A percentile compares a stretch with the other conserved stretches of the same genome.
These are phyloP conservation scores for Babesia gibsoni DNA, from an alignment of 169 alveolate species.

Conservation along the genomic window DNA sequence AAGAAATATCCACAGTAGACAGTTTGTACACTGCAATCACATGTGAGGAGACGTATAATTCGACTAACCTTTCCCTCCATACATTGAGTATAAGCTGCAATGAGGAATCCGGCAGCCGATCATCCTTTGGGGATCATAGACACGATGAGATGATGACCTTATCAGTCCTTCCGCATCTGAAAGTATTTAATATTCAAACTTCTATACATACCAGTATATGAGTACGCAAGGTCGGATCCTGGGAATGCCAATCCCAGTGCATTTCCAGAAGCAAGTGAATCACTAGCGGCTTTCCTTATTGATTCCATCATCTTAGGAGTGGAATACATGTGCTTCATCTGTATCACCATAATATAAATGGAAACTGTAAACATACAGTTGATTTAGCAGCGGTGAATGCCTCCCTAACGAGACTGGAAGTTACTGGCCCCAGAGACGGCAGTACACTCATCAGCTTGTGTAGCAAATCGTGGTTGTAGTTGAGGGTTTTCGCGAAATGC, in stretches of 20 bases:
- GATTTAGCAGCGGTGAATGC: constrained; percentile 1
- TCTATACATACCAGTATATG: constrained; percentile 42
- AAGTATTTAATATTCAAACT: background rate
- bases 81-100: constrained; percentile 25
- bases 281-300: constrained; percentile 23
- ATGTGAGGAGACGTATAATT: background rate
- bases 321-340: constrained; percentile 55
- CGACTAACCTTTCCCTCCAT: background rate
- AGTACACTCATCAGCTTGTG: constrained; percentile 13
- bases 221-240: constrained; percentile 60
- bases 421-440: constrained; percentile 10
- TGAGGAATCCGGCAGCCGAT: constrained; percentile 56
- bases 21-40: constrained; percentile 33
- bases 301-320: constrained; percentile 55
- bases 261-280: constrained; percentile 4
- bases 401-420: background rate
- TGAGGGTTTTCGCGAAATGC: constrained; percentile 35
- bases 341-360: background rate
- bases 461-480: constrained; percentile 27
- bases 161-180: background rate
- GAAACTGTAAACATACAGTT: constrained; percentile 11
- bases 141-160: constrained; percentile 38
- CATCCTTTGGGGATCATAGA: constrained; percentile 42
- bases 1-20: constrained; percentile 57
- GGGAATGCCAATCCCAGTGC: constrained; percentile 58